Evolutionary conservation across 2,329 filamentous ascomycete genomes (phyloP).

Genomic region (Gremmenia infestans): DNA sequence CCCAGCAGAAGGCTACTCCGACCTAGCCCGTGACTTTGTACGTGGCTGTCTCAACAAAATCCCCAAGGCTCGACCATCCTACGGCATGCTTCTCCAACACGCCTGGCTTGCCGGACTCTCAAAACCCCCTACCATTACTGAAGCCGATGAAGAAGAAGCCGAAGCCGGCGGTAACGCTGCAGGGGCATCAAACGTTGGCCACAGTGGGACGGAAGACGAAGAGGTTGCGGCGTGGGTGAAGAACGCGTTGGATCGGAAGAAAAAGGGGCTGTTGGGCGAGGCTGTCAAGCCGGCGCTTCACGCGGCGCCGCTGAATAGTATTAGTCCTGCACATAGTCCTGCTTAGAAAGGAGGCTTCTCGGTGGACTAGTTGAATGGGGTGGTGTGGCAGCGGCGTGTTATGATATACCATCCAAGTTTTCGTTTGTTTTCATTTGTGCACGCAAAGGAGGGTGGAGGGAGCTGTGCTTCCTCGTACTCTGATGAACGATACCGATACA

Average conservation of each 20-base stretch:
- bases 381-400: too few species aligned
- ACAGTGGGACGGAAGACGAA: conserved; percentile 51
- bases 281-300: conserved; percentile 75
- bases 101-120: conserved; percentile 76
- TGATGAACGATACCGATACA: neutral
- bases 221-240: conserved; percentile 87
- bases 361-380: neutral
- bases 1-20: conserved; percentile 72
- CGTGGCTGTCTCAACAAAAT: conserved; percentile 87
- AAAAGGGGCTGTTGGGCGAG: conserved; percentile 49
- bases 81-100: conserved; percentile 82
- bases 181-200: conserved; percentile 23
- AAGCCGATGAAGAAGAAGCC: conserved; percentile 58
- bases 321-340: conserved; percentile 42
- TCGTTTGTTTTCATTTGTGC: neutral
- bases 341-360: neutral
- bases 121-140: conserved; percentile 69
- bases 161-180: conserved; percentile 34
- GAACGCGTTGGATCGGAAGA: conserved; percentile 62
- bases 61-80: conserved; percentile 87
- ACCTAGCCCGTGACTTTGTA: conserved; percentile 80
- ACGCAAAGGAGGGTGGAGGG: neutral
- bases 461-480: neutral
- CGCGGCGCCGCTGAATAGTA: conserved; percentile 74
- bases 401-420: neutral